phyloP scores from a whole-genome alignment of 148 eudicot genomes.

The Cornus florida region DNA sequence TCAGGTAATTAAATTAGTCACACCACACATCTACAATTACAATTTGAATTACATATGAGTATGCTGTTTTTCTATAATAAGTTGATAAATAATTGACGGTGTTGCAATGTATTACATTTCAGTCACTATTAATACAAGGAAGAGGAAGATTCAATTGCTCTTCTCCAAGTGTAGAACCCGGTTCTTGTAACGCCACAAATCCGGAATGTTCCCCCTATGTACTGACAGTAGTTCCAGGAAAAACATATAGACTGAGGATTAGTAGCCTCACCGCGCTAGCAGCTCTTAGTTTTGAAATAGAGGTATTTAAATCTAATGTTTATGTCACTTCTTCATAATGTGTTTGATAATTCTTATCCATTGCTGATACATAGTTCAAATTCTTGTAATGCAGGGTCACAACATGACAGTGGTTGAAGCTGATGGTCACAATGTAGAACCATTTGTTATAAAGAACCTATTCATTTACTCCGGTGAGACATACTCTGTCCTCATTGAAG shows the following conservation, averaged over 20 bases:
- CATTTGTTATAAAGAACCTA: slow-evolving; percentile 62
- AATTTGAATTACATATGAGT: not conserved
- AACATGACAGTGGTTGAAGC: slow-evolving; percentile 86
- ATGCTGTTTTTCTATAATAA: no score
- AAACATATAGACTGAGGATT: slow-evolving; percentile 69
- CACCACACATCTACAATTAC: no score
- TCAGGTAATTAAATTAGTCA: slow-evolving; percentile 66
- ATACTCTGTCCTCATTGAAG: slow-evolving; percentile 68
- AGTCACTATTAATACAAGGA: slow-evolving; percentile 82
- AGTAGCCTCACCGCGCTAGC: slow-evolving; percentile 70
- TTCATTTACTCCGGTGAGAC: slow-evolving; percentile 90
- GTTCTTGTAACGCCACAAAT: slow-evolving; percentile 45
- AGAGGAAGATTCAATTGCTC: slow-evolving; percentile 69
- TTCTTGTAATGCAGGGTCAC: slow-evolving; percentile 46
- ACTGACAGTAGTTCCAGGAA: slow-evolving; percentile 61
- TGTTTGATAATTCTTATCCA: not conserved
- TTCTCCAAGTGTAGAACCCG: slow-evolving; percentile 22
- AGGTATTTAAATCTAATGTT: no score
- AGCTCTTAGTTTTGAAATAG: slow-evolving; percentile 79
- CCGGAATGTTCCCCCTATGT: slow-evolving; percentile 61
- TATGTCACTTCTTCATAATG: no score
- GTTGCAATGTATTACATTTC: slow-evolving; percentile 9
- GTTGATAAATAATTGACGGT: not conserved
- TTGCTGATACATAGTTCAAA: not conserved
- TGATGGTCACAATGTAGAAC: slow-evolving; percentile 76